Base-by-base conservation (phyloP, 116 monocot species). In the Iris pallida region DNA sequence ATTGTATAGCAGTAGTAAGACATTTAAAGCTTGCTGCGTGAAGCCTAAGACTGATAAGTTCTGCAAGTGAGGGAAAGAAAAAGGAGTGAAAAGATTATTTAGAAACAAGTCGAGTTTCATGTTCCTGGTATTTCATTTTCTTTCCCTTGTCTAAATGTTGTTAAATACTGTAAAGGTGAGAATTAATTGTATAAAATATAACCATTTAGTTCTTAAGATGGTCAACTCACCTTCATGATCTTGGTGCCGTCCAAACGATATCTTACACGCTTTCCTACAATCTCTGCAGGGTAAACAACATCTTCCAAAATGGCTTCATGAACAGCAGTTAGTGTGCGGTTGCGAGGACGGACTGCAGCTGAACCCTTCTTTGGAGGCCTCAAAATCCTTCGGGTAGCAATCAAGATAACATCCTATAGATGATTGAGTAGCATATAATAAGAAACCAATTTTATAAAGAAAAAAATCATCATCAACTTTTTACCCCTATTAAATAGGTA, bases 361-460 rank as follows among this genome's bases (percentile, higher is more conserved):
- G 74, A 74, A 20, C 74, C 74, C 49, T 74, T 74, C 66, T 74
- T 74, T 49, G 74, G 74, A 5, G 74, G 74, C 20, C 66, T 57
- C 66, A 74, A n/a, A 40, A 74, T 74, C 74, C 74, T 74, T 49
- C 74, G 55, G 8, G 74, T 49, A 7, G 66, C 66, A 66, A 74
- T 47, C 15, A 74, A 20, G 11, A 74, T 59, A 11, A 74, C 74
- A 48, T 74, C 74, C 74, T 71, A 5, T 30, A 60, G 30, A 30
- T 30, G 30, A 30, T 30, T 30, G 30, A 30, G 30, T 30, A 30
- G 6, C 20, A 64, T 47, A 64, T 18, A 18, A 18, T 30, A 60
- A 59, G 13, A 20, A 16, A 30, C 8, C 16, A 6, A 16, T 57
- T 7, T 57, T 16, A 57, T 18, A 57, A 5, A 57, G 7, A 57